A percentile compares a stretch with the other conserved stretches of the same genome.
phyloP scores from a whole-genome alignment of 805 yeast species.

The Trichomonascus vanleenenianus region DNA sequence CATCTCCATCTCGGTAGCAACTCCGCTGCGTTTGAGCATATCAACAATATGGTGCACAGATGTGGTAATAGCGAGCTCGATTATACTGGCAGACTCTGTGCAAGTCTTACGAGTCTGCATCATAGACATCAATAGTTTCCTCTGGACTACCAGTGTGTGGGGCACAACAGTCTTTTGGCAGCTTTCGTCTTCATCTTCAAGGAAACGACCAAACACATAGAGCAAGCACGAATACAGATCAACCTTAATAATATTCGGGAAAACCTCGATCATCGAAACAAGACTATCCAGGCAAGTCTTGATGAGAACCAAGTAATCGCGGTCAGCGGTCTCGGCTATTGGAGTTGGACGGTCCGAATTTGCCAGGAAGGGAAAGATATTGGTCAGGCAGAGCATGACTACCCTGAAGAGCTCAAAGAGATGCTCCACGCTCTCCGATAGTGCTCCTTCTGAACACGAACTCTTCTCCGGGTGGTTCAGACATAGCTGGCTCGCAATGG shows the following conservation, averaged over 20 bases:
- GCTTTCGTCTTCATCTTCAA: slow-evolving; percentile 31
- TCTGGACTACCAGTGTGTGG: slow-evolving; percentile 43
- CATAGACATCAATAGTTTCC: slow-evolving; percentile 33
- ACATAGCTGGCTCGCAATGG: slow-evolving; percentile 53
- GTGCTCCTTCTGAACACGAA: slow-evolving; percentile 19
- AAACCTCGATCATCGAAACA: slow-evolving; percentile 52
- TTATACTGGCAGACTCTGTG: slow-evolving; percentile 18
- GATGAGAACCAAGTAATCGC: slow-evolving; percentile 31
- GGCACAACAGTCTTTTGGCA: slow-evolving; percentile 42
- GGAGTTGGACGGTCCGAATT: slow-evolving; percentile 14
- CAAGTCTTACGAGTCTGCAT: slow-evolving; percentile 11
- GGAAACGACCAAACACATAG: slow-evolving; percentile 51
- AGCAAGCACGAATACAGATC: slow-evolving; percentile 70
- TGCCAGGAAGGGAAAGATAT: slow-evolving; percentile 18
- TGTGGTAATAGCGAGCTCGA: slow-evolving; percentile 26
- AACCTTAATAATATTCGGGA: slow-evolving; percentile 59
- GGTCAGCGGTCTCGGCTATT: slow-evolving; percentile 21
- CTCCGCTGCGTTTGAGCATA: slow-evolving; percentile 6
- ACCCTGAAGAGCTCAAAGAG: slow-evolving; percentile 74
- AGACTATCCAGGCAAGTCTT: slow-evolving; percentile 42
- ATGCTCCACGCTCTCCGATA: slow-evolving; percentile 58
- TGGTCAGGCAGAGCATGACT: slow-evolving; percentile 52
- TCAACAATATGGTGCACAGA: slow-evolving; percentile 14
- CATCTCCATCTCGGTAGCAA: slow-evolving; percentile 10
- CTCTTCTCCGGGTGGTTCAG: slow-evolving; percentile 31